These are phyloP conservation scores for Diutina catenulata DNA, from an alignment of 1,139 yeast genomes.

Conservation along the genomic window DNA sequence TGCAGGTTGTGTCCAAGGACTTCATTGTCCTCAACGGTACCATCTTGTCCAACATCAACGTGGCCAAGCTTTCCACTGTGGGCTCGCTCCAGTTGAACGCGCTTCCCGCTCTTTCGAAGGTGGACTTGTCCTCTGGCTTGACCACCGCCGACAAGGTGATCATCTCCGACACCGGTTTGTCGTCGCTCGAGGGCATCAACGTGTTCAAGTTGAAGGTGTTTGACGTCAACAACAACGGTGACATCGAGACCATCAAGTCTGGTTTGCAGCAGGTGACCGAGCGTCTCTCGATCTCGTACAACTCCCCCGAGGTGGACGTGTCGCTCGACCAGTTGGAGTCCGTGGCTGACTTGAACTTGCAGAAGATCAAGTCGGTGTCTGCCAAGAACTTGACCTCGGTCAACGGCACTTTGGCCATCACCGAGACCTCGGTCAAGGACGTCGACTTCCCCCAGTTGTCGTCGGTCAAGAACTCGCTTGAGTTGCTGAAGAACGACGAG, in stretches of 20 bases:
- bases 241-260: conserved; percentile 55
- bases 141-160: conserved; percentile 59
- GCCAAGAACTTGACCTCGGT: conserved; percentile 57
- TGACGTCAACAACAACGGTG: conserved; percentile 78
- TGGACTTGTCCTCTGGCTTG: conserved; percentile 68
- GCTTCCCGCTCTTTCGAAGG: conserved; percentile 64
- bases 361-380: conserved; percentile 62
- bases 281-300: conserved; percentile 68
- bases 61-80: conserved; percentile 73
- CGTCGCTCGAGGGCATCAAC: conserved; percentile 70
- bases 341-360: conserved; percentile 82
- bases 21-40: conserved; percentile 56
- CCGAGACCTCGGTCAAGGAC: conserved; percentile 47
- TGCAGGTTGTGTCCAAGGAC: conserved; percentile 63
- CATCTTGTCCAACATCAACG: conserved; percentile 51
- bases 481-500: conserved; percentile 62
- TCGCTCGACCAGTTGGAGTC: conserved; percentile 56
- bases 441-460: conserved; percentile 46
- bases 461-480: conserved; percentile 68
- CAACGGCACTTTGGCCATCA: conserved; percentile 73
- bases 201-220: conserved; percentile 60
- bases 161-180: conserved; percentile 81
- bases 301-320: conserved; percentile 66
- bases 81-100: conserved; percentile 72
- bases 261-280: conserved; percentile 66